Evolutionary conservation across 2,329 filamentous ascomycete species (phyloP).

Genomic region (Cyphellophora attinorum): DNA sequence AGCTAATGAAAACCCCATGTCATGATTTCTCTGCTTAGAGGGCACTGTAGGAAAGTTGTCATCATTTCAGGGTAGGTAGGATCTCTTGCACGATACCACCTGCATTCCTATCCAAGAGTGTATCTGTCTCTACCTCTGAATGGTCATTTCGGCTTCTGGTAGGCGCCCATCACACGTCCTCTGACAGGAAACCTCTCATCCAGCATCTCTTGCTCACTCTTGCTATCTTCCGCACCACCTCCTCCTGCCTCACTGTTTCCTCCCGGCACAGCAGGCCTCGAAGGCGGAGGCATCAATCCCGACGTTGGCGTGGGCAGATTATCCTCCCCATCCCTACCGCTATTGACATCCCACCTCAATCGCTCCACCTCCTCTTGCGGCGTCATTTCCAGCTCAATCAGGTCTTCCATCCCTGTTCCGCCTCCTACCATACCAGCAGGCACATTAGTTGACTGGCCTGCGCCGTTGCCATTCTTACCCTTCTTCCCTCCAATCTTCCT

Average conservation of each 20-base stretch:
- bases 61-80: too few species aligned
- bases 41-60: too few species aligned
- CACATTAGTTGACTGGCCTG: not conserved
- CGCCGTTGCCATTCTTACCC: slow-evolving; percentile 2
- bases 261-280: not conserved
- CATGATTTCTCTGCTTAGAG: too few species aligned
- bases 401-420: slow-evolving; percentile 23
- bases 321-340: slow-evolving; percentile 2
- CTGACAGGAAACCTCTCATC: slow-evolving; percentile 21
- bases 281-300: not conserved
- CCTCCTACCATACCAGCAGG: too few species aligned
- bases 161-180: slow-evolving; percentile 17
- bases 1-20: too few species aligned
- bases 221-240: not conserved
- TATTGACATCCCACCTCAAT: too few species aligned
- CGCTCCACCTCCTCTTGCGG: too few species aligned
- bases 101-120: too few species aligned
- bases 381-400: slow-evolving; percentile 31
- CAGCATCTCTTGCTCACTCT: slow-evolving; percentile 11
- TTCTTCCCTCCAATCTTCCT: slow-evolving; percentile 53
- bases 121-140: too few species aligned
- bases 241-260: not conserved
- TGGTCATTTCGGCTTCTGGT: slow-evolving; percentile 6
- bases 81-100: too few species aligned
- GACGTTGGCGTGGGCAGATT: slow-evolving; percentile 4